These are phyloP conservation scores for Zygnema cylindricum DNA, from an alignment of 139 green algal genomes.

Conservation along the genomic window DNA sequence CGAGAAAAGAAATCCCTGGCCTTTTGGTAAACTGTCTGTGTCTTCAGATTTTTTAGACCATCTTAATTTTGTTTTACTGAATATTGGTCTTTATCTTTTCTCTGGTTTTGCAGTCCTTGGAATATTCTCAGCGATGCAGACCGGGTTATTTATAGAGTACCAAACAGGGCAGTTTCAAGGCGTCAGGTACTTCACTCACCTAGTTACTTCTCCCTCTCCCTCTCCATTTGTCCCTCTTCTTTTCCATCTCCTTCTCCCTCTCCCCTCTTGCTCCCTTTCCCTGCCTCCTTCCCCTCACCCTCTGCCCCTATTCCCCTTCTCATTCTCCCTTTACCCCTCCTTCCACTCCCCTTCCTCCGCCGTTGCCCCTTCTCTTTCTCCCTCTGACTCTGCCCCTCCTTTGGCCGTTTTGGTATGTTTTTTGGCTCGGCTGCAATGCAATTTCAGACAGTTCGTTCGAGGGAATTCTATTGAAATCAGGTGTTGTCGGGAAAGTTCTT, in stretches of 20 bases:
- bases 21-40: no score
- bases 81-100: not conserved
- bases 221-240: not conserved
- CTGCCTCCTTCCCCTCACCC: not conserved
- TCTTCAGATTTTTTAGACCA: no score
- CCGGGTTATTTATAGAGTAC: conserved; percentile 22
- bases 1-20: no score
- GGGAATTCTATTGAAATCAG: no score
- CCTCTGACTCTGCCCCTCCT: no score
- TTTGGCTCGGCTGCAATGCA: no score
- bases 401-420: no score
- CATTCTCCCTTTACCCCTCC: not conserved
- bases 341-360: no score
- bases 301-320: not conserved
- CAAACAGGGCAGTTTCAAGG: conserved; percentile 2
- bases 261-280: not conserved
- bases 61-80: not conserved
- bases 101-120: conserved; percentile 15
- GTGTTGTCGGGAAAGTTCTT: no score
- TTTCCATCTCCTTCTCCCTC: not conserved
- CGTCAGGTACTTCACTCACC: not conserved
- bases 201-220: not conserved
- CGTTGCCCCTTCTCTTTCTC: no score
- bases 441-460: no score
- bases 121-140: conserved; percentile 44